Base-by-base conservation (phyloP, 108 stramenopile species). In the Fragilariopsis cylindrus region DNA sequence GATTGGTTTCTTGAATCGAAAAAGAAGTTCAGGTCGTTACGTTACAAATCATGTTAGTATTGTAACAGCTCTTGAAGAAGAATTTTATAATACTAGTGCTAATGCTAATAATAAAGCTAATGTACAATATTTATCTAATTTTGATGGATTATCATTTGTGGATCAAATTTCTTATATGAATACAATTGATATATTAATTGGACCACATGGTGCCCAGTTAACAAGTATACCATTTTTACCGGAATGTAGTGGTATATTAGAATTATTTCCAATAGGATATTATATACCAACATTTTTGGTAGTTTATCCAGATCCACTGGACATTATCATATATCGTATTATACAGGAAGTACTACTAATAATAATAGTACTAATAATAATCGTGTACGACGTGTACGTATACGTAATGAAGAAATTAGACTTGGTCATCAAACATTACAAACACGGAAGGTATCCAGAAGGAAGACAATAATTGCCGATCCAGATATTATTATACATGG, bases 161-260 rank as follows among this genome's bases (percentile, higher is more conserved):
- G 48, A 60, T 21, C 73, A 74, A 55, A 57, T 69, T 16, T 4
- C 18, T 13, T 16, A 42, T 8, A 56, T 70, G 49, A 49, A 56
- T 30, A 69, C 16, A 18, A 54, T 66, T 7, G 81, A 81, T 60
- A 77, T 81, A 13, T 52, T 81, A 11, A 63, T 81, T 44, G 39
- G 69, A n/a, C 72, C 81, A 3, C 81, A 81, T 62, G 81, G 81
- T 56, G 72, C 76, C 0, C 76, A 77, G 47, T 62, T 70, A 9
- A 65, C 72, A 3, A 52, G 57, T 13, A 46, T 69, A 3, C 58
- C 72, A 30, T 81, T 81, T 49, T 70, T 81, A 66, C 50, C 71
- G 4, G 44, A 13, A 12, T 81, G 81, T 54, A 56, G 71, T 53
- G 76, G 53, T 18, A 70, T 77, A 42, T 44, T 81, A 57, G 81